These are phyloP conservation scores for Ocimum tenuiflorum DNA, from an alignment of 257 asterid species.

Conservation along the genomic window DNA sequence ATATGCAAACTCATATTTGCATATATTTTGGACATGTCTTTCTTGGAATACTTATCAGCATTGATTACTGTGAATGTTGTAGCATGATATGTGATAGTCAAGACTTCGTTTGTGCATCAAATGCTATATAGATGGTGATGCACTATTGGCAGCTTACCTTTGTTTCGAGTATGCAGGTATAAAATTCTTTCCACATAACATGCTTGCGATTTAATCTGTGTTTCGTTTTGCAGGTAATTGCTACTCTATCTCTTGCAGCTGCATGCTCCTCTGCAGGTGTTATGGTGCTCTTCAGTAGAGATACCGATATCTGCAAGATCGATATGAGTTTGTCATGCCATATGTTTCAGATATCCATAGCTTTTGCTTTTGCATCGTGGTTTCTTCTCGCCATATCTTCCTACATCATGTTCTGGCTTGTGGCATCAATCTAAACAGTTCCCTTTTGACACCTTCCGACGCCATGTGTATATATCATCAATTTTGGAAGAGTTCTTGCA, in stretches of 20 bases:
- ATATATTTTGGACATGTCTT: too few species aligned
- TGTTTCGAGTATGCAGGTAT: neutral
- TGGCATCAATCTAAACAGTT: slow-evolving; percentile 43
- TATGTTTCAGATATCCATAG: slow-evolving; percentile 65
- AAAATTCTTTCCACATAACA: neutral
- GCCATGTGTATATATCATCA: slow-evolving; percentile 20
- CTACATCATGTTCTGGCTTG: slow-evolving; percentile 77
- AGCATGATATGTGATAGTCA: neutral
- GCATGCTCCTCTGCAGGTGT: slow-evolving; percentile 94
- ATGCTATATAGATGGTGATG: neutral
- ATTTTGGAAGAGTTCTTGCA: slow-evolving; percentile 21
- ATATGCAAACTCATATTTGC: too few species aligned
- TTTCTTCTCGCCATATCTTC: slow-evolving; percentile 76
- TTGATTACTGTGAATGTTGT: neutral
- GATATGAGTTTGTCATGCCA: slow-evolving; percentile 45
- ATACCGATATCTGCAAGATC: slow-evolving; percentile 45
- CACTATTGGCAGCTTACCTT: neutral
- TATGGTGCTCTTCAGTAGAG: slow-evolving; percentile 51
- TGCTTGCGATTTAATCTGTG: neutral
- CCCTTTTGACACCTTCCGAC: too few species aligned
- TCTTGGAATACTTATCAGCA: neutral
- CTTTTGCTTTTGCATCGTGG: slow-evolving; percentile 74
- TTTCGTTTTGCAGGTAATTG: slow-evolving; percentile 56
- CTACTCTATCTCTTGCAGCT: slow-evolving; percentile 78
- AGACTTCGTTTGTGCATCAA: neutral